These are phyloP conservation scores for Dictyostelium purpureum DNA, from an alignment of 78 protist species.

Conservation along the genomic window DNA sequence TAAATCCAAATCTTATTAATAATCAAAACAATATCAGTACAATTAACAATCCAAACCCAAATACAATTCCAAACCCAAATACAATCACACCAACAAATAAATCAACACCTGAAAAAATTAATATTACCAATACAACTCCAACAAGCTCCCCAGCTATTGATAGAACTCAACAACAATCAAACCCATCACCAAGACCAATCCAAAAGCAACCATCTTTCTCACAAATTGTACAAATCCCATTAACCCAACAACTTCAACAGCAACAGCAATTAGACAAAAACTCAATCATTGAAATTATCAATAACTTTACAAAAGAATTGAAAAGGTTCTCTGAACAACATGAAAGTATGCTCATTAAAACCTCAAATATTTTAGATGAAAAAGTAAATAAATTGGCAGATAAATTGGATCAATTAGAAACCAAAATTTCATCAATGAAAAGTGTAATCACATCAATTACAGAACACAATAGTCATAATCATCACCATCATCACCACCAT, in stretches of 20 bases:
- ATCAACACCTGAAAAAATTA: conserved; percentile 26
- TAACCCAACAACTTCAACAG: background rate
- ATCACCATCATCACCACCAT: background rate
- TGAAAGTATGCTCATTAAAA: conserved; percentile 39
- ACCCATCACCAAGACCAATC: conserved; percentile 1
- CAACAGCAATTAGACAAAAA: background rate
- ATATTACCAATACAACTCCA: background rate
- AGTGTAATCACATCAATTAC: conserved; percentile 23
- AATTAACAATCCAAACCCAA: background rate
- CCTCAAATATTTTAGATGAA: conserved; percentile 49
- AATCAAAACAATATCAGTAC: background rate
- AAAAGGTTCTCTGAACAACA: conserved; percentile 27
- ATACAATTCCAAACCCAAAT: background rate
- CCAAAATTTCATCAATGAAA: conserved; percentile 25
- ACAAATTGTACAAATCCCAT: background rate
- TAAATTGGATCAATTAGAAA: conserved; percentile 62
- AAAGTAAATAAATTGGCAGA: conserved; percentile 46
- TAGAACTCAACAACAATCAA: background rate
- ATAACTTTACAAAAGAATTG: conserved; percentile 30
- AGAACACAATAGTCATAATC: background rate
- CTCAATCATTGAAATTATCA: conserved; percentile 3
- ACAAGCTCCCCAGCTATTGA: background rate
- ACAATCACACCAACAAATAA: background rate
- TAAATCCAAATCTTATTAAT: background rate
- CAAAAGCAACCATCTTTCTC: background rate